These are phyloP conservation scores for Alternaria brassicicola DNA, from an alignment of 2,329 filamentous ascomycete genomes.

Conservation along the genomic window DNA sequence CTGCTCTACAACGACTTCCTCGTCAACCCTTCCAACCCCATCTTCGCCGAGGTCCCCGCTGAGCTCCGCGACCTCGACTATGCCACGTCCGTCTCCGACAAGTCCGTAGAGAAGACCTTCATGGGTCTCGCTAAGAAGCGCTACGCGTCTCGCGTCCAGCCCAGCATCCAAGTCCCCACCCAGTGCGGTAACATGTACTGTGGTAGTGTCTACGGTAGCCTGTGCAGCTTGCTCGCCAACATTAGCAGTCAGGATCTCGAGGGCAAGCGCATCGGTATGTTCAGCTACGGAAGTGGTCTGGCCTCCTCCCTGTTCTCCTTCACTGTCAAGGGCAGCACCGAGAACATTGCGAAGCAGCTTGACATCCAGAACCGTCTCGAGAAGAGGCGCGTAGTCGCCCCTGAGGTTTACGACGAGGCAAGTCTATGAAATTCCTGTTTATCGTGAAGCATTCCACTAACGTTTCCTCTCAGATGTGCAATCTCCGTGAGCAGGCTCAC, in stretches of 20 bases:
- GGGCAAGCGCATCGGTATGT: constrained; percentile 59
- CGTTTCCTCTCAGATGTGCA: constrained; percentile 53
- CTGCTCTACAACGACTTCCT: constrained; percentile 61
- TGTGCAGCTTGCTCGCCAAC: constrained; percentile 57
- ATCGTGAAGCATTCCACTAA: constrained; percentile 34
- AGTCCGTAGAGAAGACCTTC: constrained; percentile 61
- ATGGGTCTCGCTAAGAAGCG: constrained; percentile 60
- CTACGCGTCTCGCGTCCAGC: constrained; percentile 57
- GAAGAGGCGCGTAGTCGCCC: constrained; percentile 52
- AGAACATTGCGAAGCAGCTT: constrained; percentile 55
- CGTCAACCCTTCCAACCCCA: constrained; percentile 53
- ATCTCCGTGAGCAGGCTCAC: constrained; percentile 58
- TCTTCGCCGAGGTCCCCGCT: constrained; percentile 58
- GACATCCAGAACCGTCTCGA: constrained; percentile 56
- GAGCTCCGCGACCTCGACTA: constrained; percentile 56
- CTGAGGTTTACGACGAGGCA: constrained; percentile 57
- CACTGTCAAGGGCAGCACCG: constrained; percentile 54
- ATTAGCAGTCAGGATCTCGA: constrained; percentile 53
- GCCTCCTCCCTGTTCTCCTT: constrained; percentile 59
- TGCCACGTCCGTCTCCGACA: constrained; percentile 57
- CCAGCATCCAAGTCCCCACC: constrained; percentile 57
- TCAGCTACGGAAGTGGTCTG: constrained; percentile 60
- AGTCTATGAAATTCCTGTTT: constrained; percentile 14
- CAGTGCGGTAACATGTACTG: constrained; percentile 64
- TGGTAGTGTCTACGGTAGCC: constrained; percentile 58